These are phyloP conservation scores for Candida sakaeoensis DNA, from an alignment of 805 yeast species.

Conservation along the genomic window DNA sequence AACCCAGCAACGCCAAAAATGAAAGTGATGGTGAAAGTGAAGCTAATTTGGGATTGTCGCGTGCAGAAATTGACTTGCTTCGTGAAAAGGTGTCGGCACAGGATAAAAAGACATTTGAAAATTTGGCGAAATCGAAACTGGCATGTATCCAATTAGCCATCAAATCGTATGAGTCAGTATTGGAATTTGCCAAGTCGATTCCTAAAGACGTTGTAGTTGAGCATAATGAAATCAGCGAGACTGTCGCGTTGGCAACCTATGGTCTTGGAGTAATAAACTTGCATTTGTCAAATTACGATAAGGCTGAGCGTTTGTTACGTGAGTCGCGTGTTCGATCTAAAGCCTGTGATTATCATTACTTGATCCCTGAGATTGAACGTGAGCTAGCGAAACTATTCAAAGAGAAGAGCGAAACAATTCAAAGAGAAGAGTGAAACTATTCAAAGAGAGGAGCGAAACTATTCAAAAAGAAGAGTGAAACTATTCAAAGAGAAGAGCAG, in stretches of 20 bases:
- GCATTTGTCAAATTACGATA: slow-evolving; percentile 52
- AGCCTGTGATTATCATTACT: slow-evolving; percentile 59
- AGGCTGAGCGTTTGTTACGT: slow-evolving; percentile 58
- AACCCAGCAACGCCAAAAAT: no score
- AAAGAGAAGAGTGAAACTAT: slow-evolving; percentile 7
- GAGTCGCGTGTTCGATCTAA: slow-evolving; percentile 71
- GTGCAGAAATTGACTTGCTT: slow-evolving; percentile 1
- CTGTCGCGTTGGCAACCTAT: slow-evolving; percentile 76
- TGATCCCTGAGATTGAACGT: slow-evolving; percentile 60
- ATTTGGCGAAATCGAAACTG: slow-evolving; percentile 16
- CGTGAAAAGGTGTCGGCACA: not conserved
- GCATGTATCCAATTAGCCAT: slow-evolving; percentile 27
- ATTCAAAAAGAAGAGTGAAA: slow-evolving; percentile 8
- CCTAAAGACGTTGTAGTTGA: slow-evolving; percentile 21
- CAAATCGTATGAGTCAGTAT: slow-evolving; percentile 34
- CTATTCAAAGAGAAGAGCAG: slow-evolving; percentile 18
- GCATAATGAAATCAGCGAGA: slow-evolving; percentile 45
- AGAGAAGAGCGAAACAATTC: slow-evolving; percentile 20
- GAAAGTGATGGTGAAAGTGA: slow-evolving; percentile 9
- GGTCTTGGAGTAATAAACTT: slow-evolving; percentile 78
- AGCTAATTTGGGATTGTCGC: no score
- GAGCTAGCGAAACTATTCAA: slow-evolving; percentile 56
- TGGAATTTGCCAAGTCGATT: slow-evolving; percentile 28
- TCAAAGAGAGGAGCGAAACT: slow-evolving; percentile 20
- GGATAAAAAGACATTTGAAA: slow-evolving; percentile 15